Evolutionary conservation across 352 stramenopile species (phyloP).

Genomic region (Pythium dissimile): DNA sequence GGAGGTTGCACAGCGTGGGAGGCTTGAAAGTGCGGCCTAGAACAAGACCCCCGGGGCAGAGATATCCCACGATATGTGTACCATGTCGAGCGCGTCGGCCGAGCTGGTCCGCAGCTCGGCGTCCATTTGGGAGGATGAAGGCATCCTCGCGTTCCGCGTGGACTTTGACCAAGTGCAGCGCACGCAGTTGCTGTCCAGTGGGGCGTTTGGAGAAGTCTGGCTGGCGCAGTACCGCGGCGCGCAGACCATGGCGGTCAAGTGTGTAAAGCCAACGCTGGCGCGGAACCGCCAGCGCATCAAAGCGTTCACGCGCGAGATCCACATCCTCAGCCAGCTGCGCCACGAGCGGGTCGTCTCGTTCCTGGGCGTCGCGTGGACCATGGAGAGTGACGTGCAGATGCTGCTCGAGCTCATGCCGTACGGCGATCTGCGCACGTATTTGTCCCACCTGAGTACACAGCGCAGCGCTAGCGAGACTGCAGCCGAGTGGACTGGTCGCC

Average conservation of each 20-base stretch:
- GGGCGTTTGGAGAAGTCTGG: constrained; percentile 31
- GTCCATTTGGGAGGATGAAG: constrained; percentile 63
- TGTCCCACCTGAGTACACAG: constrained; percentile 12
- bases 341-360: constrained; percentile 33
- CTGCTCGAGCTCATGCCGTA: constrained; percentile 34
- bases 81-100: constrained; percentile 1
- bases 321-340: constrained; percentile 15
- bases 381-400: constrained; percentile 26
- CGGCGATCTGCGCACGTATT: constrained; percentile 28
- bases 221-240: constrained; percentile 22
- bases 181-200: constrained; percentile 16
- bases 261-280: constrained; percentile 11
- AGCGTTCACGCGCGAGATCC: constrained; percentile 23
- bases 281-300: constrained; percentile 10
- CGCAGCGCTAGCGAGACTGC: constrained; percentile 1
- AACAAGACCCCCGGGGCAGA: neutral
- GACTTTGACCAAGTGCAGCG: constrained; percentile 30
- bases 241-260: constrained; percentile 27
- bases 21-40: neutral
- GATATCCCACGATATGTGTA: constrained; percentile 1
- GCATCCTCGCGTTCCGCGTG: constrained; percentile 47
- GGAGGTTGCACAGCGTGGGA: neutral
- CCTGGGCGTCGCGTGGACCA: constrained; percentile 34
- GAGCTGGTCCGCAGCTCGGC: neutral
- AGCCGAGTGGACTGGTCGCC: constrained; percentile 3